These are phyloP conservation scores for Rhodotorula sp. DNA, from an alignment of 1,284 basidiomycete species.

Conservation along the genomic window DNA sequence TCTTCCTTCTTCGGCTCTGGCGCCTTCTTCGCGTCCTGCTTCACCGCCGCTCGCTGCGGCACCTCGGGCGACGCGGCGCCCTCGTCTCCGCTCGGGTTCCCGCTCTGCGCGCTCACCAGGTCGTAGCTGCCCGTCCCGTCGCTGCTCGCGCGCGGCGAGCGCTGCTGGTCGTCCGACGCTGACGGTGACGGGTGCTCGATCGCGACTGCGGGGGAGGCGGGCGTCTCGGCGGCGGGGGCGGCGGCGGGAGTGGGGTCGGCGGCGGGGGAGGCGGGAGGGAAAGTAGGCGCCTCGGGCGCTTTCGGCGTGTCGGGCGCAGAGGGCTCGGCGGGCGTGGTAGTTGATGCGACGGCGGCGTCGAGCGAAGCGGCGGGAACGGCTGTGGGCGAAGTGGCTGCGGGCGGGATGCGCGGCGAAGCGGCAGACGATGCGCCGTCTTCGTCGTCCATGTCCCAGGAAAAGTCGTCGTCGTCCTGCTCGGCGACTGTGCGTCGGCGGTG, in stretches of 20 bases:
- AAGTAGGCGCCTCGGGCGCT: not conserved
- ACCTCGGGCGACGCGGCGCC: not conserved
- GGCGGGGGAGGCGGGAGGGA: not conserved
- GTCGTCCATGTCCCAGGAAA: conserved; percentile 47
- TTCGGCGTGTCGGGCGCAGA: not conserved
- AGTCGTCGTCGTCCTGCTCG: conserved; percentile 43
- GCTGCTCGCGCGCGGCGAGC: conserved; percentile 4
- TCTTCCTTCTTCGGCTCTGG: conserved; percentile 1
- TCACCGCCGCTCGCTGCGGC: not conserved
- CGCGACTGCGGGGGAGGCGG: not conserved
- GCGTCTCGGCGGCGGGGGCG: not conserved
- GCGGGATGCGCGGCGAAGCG: conserved; percentile 3
- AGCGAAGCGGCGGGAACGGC: not conserved
- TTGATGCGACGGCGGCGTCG: not conserved
- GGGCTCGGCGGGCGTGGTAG: not conserved
- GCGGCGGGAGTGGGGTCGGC: not conserved
- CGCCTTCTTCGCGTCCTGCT: conserved; percentile 4
- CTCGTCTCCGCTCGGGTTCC: conserved; percentile 33
- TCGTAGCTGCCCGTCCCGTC: conserved; percentile 38
- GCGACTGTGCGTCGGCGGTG: conserved; percentile 3
- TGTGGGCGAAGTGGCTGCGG: not conserved
- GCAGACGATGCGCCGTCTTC: conserved; percentile 34
- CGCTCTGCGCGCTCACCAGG: conserved; percentile 40
- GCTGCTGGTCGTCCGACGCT: not conserved
- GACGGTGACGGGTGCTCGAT: not conserved